Percentiles rank a stretch among this genome's conserved stretches.
These are phyloP conservation scores for Sphagnum tenellum DNA, from an alignment of 225 moss, liverwort and hornwort genomes.

Conservation along the genomic window DNA sequence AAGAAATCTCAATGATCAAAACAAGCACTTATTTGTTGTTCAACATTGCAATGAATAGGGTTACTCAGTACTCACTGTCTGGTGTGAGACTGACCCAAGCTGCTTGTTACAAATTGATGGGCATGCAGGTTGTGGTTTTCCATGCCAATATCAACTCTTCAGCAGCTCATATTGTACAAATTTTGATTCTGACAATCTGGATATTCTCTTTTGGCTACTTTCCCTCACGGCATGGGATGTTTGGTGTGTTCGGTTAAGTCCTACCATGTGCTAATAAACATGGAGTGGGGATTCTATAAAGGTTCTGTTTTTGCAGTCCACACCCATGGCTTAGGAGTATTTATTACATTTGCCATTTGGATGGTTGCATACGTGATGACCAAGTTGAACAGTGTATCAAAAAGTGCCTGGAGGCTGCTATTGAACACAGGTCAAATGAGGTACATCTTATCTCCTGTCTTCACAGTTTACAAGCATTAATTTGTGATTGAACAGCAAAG, in stretches of 20 bases:
- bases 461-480: no score
- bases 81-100: constrained; percentile 49
- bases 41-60: constrained; percentile 7
- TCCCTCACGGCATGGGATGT: no score
- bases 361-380: constrained; percentile 33
- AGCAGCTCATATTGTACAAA: no score
- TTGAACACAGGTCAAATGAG: no score
- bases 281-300: no score
- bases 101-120: constrained; percentile 57
- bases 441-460: no score
- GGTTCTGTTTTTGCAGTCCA: no score
- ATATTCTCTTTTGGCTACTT: no score
- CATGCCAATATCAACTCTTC: constrained; percentile 22
- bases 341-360: constrained; percentile 49
- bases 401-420: constrained; percentile 38
- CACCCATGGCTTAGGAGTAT: constrained; percentile 8
- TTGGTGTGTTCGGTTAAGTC: no score
- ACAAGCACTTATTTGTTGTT: constrained; percentile 17
- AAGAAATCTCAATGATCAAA: constrained; percentile 1
- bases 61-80: constrained; percentile 24
- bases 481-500: no score
- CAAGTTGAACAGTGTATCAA: constrained; percentile 15
- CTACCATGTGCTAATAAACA: no score
- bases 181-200: no score
- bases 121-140: constrained; percentile 55